Evolutionary conservation across 2,329 filamentous ascomycete species (phyloP).

Genomic region (Helotiales sp.): DNA sequence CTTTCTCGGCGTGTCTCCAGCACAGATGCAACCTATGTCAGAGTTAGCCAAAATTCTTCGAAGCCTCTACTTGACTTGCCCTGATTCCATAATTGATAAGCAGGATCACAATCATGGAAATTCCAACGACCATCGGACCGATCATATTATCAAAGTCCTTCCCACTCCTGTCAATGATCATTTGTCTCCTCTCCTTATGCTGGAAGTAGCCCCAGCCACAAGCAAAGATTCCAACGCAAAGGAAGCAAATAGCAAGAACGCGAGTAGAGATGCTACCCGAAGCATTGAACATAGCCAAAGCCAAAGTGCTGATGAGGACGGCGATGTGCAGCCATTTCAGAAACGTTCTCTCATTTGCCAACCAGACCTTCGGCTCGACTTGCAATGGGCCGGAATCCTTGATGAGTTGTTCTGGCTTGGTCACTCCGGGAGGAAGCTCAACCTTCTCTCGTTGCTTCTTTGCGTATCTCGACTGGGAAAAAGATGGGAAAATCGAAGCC

Average conservation of each 20-base stretch:
- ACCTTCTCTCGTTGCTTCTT: slow-evolving; percentile 51
- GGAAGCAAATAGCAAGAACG: slow-evolving; percentile 79
- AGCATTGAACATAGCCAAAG: slow-evolving; percentile 84
- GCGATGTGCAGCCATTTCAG: slow-evolving; percentile 98
- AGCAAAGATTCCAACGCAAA: slow-evolving; percentile 77
- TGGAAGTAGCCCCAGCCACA: slow-evolving; percentile 86
- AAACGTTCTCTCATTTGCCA: slow-evolving; percentile 97
- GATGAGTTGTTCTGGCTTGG: slow-evolving; percentile 82
- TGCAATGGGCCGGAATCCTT: slow-evolving; percentile 91
- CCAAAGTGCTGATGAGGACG: slow-evolving; percentile 80
- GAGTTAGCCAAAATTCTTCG: background rate
- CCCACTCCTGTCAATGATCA: slow-evolving; percentile 84
- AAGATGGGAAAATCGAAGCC: slow-evolving; percentile 75
- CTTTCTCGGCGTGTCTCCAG: background rate
- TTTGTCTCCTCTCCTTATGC: slow-evolving; percentile 69
- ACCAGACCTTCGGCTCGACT: slow-evolving; percentile 97
- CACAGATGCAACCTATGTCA: background rate
- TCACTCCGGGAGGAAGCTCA: slow-evolving; percentile 81
- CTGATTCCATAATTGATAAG: slow-evolving; percentile 79
- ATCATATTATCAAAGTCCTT: slow-evolving; percentile 90
- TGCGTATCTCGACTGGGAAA: slow-evolving; percentile 79
- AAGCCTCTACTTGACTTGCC: slow-evolving; percentile 43
- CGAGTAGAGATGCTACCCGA: slow-evolving; percentile 80
- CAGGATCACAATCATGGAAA: slow-evolving; percentile 75
- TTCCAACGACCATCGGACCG: slow-evolving; percentile 80